phyloP scores from a whole-genome alignment of 768 basidiomycete species.

The Leccinum incarnatum region DNA sequence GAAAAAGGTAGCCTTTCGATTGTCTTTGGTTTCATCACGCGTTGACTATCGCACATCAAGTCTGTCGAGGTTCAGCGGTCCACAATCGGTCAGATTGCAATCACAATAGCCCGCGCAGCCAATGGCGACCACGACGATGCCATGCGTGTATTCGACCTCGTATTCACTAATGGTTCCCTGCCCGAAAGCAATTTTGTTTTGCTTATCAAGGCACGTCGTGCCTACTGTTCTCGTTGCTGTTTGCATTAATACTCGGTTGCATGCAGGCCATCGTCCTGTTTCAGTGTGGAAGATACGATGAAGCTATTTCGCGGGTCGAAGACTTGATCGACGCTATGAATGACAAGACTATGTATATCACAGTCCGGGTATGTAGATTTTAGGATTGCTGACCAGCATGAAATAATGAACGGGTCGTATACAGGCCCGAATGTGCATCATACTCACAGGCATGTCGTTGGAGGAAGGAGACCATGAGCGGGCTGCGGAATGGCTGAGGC shows the following conservation, averaged over 20 bases:
- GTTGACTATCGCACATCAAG: too few relatives aligned
- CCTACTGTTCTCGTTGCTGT: rapidly evolving
- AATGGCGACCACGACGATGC: slow-evolving; percentile 5
- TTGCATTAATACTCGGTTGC: not conserved
- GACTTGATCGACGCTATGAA: not conserved
- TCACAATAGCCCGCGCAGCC: not conserved
- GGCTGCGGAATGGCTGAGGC: not conserved
- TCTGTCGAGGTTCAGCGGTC: too few relatives aligned
- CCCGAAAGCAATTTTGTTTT: slow-evolving; percentile 9
- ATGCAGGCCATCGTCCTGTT: slow-evolving; percentile 9
- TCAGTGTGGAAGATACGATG: slow-evolving; percentile 4
- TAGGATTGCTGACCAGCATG: too few relatives aligned
- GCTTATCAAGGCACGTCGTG: slow-evolving; percentile 9
- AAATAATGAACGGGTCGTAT: not conserved
- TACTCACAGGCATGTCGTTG: not conserved
- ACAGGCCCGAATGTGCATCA: slow-evolving; percentile 11
- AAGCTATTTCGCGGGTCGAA: slow-evolving; percentile 1
- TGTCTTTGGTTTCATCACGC: too few relatives aligned
- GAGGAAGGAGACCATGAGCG: not conserved
- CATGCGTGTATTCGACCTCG: slow-evolving; percentile 9
- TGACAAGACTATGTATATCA: not conserved
- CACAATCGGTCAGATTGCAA: slow-evolving; percentile 10
- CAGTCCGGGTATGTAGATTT: slow-evolving; percentile 1
- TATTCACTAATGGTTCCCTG: not conserved
- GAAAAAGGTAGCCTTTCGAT: too few relatives aligned